phyloP scores from a whole-genome alignment of 805 yeast genomes.

The Candida orba region DNA sequence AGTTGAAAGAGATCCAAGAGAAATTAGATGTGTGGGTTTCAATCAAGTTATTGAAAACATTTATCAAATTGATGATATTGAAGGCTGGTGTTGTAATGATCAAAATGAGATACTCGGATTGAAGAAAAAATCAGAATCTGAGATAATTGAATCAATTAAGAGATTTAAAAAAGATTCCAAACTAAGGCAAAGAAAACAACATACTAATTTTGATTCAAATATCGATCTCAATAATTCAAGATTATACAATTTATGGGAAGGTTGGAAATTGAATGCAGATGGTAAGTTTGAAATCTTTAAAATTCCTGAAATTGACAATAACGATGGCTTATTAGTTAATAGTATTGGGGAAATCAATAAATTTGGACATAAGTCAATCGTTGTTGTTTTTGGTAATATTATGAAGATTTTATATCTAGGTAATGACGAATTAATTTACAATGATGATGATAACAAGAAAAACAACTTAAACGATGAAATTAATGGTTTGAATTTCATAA shows the following conservation, averaged over 20 bases:
- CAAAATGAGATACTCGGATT: conserved; percentile 71
- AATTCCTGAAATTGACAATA: conserved; percentile 40
- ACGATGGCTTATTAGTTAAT: conserved; percentile 41
- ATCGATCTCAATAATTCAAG: conserved; percentile 23
- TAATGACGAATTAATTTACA: conserved; percentile 61
- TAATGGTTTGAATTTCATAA: conserved; percentile 44
- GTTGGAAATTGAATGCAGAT: conserved; percentile 66
- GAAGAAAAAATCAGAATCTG: conserved; percentile 34
- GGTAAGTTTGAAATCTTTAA: conserved; percentile 57
- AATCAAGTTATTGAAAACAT: conserved; percentile 65
- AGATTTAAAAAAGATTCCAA: conserved; percentile 9
- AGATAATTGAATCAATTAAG: conserved; percentile 16
- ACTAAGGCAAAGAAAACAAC: conserved; percentile 13
- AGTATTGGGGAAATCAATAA: conserved; percentile 55
- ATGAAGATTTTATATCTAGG: conserved; percentile 72
- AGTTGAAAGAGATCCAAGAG: conserved; percentile 90
- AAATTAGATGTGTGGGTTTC: conserved; percentile 83
- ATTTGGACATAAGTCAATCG: conserved; percentile 73
- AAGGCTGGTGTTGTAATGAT: conserved; percentile 75
- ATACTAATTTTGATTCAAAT: not conserved
- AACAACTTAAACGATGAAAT: conserved; percentile 28
- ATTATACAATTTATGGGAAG: conserved; percentile 59
- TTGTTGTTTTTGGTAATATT: conserved; percentile 66
- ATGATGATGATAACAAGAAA: conserved; percentile 35
- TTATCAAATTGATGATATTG: conserved; percentile 59